phyloP scores from a whole-genome alignment of 106 monocot species.

The Ottelia alismoides region DNA sequence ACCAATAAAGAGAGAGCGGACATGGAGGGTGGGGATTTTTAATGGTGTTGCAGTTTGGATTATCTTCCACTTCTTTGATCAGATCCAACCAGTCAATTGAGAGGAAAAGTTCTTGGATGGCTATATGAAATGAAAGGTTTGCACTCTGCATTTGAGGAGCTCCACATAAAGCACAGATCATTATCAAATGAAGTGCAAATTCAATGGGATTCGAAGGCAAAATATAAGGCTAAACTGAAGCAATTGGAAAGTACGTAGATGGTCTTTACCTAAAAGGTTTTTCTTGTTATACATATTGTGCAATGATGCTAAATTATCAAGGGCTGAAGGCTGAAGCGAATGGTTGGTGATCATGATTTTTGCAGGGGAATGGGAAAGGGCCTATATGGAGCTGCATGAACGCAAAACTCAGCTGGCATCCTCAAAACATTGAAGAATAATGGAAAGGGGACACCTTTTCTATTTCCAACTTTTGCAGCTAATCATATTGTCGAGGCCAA shows the following conservation, averaged over 20 bases:
- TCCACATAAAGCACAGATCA: slow-evolving; percentile 53
- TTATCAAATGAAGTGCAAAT: slow-evolving; percentile 38
- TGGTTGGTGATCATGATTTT: slow-evolving; percentile 10
- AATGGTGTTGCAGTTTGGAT: too few species aligned
- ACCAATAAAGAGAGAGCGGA: too few species aligned
- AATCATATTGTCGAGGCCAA: slow-evolving; percentile 30
- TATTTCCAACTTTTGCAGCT: slow-evolving; percentile 59
- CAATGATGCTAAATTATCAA: neutral
- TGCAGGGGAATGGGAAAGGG: slow-evolving; percentile 53
- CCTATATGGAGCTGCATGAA: slow-evolving; percentile 64
- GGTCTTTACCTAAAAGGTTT: too few species aligned
- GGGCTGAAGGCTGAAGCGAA: slow-evolving; percentile 1
- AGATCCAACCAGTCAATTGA: slow-evolving; percentile 28
- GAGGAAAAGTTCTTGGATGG: slow-evolving; percentile 18
- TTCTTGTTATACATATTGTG: neutral
- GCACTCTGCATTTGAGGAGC: slow-evolving; percentile 23
- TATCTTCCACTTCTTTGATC: neutral
- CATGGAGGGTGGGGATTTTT: too few species aligned
- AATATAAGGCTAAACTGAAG: slow-evolving; percentile 51
- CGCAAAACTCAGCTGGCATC: slow-evolving; percentile 35
- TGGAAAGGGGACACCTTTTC: slow-evolving; percentile 38
- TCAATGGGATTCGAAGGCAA: slow-evolving; percentile 35
- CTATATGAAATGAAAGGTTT: slow-evolving; percentile 32
- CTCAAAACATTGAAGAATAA: slow-evolving; percentile 58
- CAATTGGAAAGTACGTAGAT: slow-evolving; percentile 51